These are phyloP conservation scores for Simmondsia chinensis DNA, from an alignment of 148 eudicot genomes.

Conservation along the genomic window DNA sequence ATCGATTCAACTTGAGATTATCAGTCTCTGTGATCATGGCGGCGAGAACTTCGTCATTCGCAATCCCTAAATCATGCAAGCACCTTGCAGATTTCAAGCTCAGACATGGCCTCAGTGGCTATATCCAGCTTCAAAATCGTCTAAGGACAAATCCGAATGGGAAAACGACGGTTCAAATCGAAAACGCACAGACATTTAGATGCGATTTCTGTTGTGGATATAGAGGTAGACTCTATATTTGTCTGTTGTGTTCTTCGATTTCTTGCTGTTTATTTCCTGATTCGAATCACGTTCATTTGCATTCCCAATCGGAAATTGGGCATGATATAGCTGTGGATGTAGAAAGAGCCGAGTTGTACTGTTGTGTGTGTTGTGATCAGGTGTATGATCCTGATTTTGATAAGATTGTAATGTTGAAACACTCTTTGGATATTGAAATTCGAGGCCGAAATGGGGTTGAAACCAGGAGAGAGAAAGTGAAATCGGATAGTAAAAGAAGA, in stretches of 20 bases:
- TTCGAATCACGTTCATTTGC: slow-evolving; percentile 42
- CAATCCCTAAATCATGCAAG: slow-evolving; percentile 47
- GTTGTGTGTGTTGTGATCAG: slow-evolving; percentile 53
- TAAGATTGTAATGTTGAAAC: slow-evolving; percentile 31
- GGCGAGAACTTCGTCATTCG: slow-evolving; percentile 13
- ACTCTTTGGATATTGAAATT: slow-evolving; percentile 15
- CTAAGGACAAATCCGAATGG: slow-evolving; percentile 24
- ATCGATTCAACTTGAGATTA: too few relatives aligned
- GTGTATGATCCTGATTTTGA: slow-evolving; percentile 68
- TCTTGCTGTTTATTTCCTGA: slow-evolving; percentile 30
- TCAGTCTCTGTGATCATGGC: slow-evolving; percentile 7
- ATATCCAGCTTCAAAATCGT: slow-evolving; percentile 27
- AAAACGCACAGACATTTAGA: slow-evolving; percentile 23
- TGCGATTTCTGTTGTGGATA: slow-evolving; percentile 42
- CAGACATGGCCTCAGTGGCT: slow-evolving; percentile 35
- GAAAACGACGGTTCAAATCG: slow-evolving; percentile 7
- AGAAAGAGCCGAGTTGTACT: slow-evolving; percentile 47
- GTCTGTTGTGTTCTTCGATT: slow-evolving; percentile 51
- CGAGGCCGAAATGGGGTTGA: too few relatives aligned
- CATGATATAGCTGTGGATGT: slow-evolving; percentile 54
- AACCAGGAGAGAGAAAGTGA: slow-evolving; percentile 14
- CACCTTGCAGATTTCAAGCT: slow-evolving; percentile 49
- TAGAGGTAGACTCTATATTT: slow-evolving; percentile 42
- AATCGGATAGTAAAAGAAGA: slow-evolving; percentile 7
- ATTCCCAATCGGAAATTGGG: slow-evolving; percentile 20